These are phyloP conservation scores for Microsporum audouinii DNA, from an alignment of 2,329 filamentous ascomycete species.

Conservation along the genomic window DNA sequence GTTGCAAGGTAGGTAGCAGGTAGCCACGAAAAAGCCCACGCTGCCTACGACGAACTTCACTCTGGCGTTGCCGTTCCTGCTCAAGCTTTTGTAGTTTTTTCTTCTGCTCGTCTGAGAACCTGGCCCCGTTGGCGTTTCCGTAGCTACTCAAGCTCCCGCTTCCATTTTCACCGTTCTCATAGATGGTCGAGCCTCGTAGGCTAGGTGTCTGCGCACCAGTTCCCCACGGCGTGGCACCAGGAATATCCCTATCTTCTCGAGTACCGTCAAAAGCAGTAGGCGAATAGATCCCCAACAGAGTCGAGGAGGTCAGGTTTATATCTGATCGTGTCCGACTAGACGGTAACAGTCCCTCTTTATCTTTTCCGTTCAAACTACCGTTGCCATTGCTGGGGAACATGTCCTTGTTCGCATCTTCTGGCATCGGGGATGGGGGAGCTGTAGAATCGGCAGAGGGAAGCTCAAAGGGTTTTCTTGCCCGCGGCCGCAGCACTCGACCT, in stretches of 20 bases:
- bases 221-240: slow-evolving; percentile 56
- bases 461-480: slow-evolving; percentile 10
- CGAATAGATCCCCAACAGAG: slow-evolving; percentile 83
- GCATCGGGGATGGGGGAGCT: slow-evolving; percentile 26
- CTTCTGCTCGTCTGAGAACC: not conserved
- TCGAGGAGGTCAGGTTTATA: slow-evolving; percentile 77
- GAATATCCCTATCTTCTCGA: slow-evolving; percentile 7
- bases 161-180: not conserved
- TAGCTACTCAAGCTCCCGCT: not conserved
- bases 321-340: slow-evolving; percentile 64
- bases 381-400: slow-evolving; percentile 4
- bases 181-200: slow-evolving; percentile 20
- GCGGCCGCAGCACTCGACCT: slow-evolving; percentile 10
- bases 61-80: not conserved
- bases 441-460: slow-evolving; percentile 21
- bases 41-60: not conserved
- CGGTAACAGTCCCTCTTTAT: slow-evolving; percentile 29
- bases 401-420: slow-evolving; percentile 5
- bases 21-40: slow-evolving; percentile 24
- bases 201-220: slow-evolving; percentile 61
- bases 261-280: slow-evolving; percentile 45
- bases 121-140: not conserved
- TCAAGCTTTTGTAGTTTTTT: not conserved
- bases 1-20: slow-evolving; percentile 45
- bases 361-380: slow-evolving; percentile 12